Evolutionary conservation across 495 filamentous ascomycete species (phyloP), one percentile per base, ranked within the genome.

Genomic region (Pseudevernia furfuracea): DNA sequence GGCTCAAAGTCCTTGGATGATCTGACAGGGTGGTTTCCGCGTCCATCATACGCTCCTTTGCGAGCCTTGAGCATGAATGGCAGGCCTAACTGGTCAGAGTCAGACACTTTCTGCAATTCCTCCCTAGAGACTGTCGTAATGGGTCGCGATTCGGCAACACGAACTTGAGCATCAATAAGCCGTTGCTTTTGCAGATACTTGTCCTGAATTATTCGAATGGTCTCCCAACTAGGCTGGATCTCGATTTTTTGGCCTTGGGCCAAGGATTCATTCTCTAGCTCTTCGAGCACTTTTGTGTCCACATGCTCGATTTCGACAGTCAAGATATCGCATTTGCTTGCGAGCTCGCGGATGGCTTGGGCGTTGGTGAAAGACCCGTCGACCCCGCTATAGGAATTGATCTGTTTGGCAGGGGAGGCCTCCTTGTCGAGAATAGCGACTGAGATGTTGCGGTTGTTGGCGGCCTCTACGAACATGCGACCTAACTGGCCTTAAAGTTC

Each of bases 221-320:
- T 95, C 75, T 82, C 82, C 90, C 90, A 96, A 63, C 85, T 89
- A 25, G 94, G 94, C 41, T 76, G 75, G 46, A 79, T 76, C 61
- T 82, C 73, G 49, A 88, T 77, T 67, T 82, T 74, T 34, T 82
- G 80, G 32, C 44, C 56, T 5, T 15, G 6, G 4, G 55, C 41
- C n/a, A 15, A 10, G 8, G 62, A 39, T 34, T 63, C 69, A 1
- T 30, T 67, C 19, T 86, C 84, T 52, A 96, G 82, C 64, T 96
- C 88, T 73, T 96, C 90, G 38, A 97, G 81, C n/a, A 92, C 89
- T 58, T 91, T 78, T 52, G 93, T 96, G 69, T 98, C 86, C 62
- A 98, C 92, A 78, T 98, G 94, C 76, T 98, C 94, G 67, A 97
- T 97, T 74, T 98, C 94, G n/a, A 94, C 88, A 11, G 95, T 97